These are phyloP conservation scores for Tetrahymena malaccensis DNA, from an alignment of 73 alveolate species.

Conservation along the genomic window DNA sequence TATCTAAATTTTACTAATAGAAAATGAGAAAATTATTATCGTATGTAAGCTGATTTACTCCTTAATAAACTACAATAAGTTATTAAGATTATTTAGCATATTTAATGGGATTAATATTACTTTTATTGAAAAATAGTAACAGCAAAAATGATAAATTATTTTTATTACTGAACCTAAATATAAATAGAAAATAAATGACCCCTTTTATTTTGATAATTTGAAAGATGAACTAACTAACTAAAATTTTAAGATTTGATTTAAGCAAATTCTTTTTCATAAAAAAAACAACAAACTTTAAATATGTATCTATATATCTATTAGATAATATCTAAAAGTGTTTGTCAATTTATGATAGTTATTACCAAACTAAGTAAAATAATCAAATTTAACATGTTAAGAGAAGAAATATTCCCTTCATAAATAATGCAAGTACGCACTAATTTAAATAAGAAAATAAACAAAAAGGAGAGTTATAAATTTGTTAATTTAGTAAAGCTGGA, in stretches of 20 bases:
- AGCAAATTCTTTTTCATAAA: too few species aligned
- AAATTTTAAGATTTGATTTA: background rate
- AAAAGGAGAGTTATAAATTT: background rate
- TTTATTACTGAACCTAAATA: background rate
- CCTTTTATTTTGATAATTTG: background rate
- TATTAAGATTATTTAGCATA: too few species aligned
- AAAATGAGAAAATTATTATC: too few species aligned
- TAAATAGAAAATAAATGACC: background rate
- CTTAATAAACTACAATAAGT: too few species aligned
- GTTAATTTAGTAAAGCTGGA: background rate
- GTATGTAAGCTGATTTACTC: too few species aligned
- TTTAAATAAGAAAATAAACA: too few species aligned
- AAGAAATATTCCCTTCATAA: too few species aligned
- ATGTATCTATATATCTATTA: background rate
- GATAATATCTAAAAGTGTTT: background rate
- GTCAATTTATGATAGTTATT: background rate
- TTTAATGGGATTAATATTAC: background rate
- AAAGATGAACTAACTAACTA: too few species aligned
- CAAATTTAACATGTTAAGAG: background rate
- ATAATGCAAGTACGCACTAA: background rate
- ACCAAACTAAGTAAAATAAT: too few species aligned
- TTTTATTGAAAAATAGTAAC: background rate
- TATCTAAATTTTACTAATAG: too few species aligned
- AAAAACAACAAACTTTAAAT: background rate
- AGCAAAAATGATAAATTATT: too few species aligned